Evolutionary conservation across 1,284 basidiomycete genomes (phyloP).

Genomic region (Sphagnurus paluster): DNA sequence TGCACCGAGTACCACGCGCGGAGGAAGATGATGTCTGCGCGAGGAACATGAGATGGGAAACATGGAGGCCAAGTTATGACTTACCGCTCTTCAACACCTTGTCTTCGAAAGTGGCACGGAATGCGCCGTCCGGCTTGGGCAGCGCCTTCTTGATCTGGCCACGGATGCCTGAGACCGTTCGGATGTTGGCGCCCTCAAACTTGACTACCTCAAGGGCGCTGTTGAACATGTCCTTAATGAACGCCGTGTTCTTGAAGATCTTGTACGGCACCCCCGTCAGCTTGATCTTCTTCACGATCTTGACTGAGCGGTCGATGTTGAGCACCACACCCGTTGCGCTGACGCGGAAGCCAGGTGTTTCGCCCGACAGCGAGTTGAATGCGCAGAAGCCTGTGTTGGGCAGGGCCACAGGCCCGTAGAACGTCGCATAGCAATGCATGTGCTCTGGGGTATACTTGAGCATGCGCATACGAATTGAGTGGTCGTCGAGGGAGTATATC

Average conservation of each 20-base stretch:
- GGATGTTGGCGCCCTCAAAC: constrained; percentile 95
- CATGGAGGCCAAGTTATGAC: constrained; percentile 28
- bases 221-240: constrained; percentile 97
- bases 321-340: constrained; percentile 95
- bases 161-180: constrained; percentile 94
- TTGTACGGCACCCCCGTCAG: constrained; percentile 94
- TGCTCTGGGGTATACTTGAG: constrained; percentile 99
- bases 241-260: constrained; percentile 99
- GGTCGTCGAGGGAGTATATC: constrained; percentile 96
- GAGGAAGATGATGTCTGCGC: constrained; percentile 89
- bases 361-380: constrained; percentile 82
- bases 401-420: constrained; percentile 87
- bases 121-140: constrained; percentile 91
- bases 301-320: constrained; percentile 88
- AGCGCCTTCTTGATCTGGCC: constrained; percentile 97
- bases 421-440: constrained; percentile 98
- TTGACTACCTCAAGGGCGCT: constrained; percentile 94
- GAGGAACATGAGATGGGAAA: constrained; percentile 4
- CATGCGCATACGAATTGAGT: constrained; percentile 97
- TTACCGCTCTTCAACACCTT: constrained; percentile 94
- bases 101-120: constrained; percentile 97
- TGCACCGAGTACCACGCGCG: constrained; percentile 97
- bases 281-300: constrained; percentile 99
- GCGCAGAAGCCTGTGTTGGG: constrained; percentile 99
- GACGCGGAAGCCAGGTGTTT: constrained; percentile 80